Conservation (phyloP, 768 basidiomycete genomes). For the Suillus subalutaceus region DNA sequence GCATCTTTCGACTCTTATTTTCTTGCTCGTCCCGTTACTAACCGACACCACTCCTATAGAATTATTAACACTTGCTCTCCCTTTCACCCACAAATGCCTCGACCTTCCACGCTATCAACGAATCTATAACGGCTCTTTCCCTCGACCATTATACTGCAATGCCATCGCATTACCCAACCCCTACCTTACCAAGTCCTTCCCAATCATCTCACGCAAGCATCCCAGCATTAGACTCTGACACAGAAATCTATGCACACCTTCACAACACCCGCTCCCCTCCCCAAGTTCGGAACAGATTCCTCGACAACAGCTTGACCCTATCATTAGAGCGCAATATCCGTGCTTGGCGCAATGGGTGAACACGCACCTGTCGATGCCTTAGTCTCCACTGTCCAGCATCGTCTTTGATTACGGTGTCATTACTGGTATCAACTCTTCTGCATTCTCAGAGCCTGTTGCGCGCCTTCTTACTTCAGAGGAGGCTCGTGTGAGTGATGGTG, state of each 20-base stretch:
- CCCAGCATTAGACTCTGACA: conserved; percentile 21
- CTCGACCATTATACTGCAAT: conserved; percentile 71
- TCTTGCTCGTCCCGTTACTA: no score
- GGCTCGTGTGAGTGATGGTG: conserved; percentile 10
- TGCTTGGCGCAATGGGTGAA: conserved; percentile 84
- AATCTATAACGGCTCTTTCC: conserved; percentile 78
- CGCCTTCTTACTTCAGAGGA: neutral
- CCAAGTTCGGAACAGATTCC: conserved; percentile 80
- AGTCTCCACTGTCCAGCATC: conserved; percentile 67
- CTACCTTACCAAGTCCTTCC: conserved; percentile 20
- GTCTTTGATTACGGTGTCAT: conserved; percentile 53
- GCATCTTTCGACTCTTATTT: neutral
- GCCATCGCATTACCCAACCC: conserved; percentile 12
- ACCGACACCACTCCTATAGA: conserved; percentile 45
- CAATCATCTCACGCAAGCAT: conserved; percentile 12
- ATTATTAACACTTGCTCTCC: conserved; percentile 66
- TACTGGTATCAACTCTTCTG: conserved; percentile 58
- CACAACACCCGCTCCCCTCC: conserved; percentile 69
- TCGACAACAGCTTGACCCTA: conserved; percentile 84
- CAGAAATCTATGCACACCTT: conserved; percentile 73
- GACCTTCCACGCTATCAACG: conserved; percentile 63
- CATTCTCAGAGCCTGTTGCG: conserved; percentile 35
- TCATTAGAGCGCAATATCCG: conserved; percentile 84
- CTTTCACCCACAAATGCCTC: conserved; percentile 65
- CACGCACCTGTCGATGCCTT: conserved; percentile 91